These are phyloP conservation scores for Colletotrichum sp. DNA, from an alignment of 2,329 filamentous ascomycete species.

Conservation along the genomic window DNA sequence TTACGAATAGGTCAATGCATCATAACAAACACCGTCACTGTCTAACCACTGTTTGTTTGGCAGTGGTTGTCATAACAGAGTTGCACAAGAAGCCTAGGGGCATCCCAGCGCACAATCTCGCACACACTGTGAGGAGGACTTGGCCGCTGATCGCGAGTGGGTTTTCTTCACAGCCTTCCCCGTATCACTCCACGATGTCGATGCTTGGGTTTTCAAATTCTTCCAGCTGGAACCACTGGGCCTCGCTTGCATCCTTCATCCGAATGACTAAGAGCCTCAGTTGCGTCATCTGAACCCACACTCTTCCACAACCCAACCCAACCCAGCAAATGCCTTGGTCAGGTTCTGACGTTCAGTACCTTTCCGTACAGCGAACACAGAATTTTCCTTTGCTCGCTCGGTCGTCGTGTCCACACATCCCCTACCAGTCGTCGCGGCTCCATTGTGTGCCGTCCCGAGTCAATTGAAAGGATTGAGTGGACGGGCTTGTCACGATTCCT, in stretches of 20 bases:
- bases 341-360: not conserved
- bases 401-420: not conserved
- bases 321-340: not conserved
- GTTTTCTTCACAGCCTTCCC: not conserved
- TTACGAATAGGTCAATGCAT: slow-evolving; percentile 3
- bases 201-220: not conserved
- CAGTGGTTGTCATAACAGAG: not conserved
- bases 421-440: not conserved
- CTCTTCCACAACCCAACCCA: not conserved
- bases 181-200: not conserved
- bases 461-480: not conserved
- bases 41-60: not conserved
- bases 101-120: not conserved
- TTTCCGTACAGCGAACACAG: not conserved
- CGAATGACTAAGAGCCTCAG: not conserved
- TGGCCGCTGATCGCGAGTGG: not conserved
- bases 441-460: not conserved
- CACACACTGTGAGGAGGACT: not conserved
- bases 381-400: not conserved
- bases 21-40: slow-evolving; percentile 5
- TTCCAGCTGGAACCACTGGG: not conserved
- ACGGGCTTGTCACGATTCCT: not conserved
- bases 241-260: not conserved
- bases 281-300: not conserved
- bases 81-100: not conserved